Conservation (phyloP, 441 rosid species). For the Eutrema salsugineum region DNA sequence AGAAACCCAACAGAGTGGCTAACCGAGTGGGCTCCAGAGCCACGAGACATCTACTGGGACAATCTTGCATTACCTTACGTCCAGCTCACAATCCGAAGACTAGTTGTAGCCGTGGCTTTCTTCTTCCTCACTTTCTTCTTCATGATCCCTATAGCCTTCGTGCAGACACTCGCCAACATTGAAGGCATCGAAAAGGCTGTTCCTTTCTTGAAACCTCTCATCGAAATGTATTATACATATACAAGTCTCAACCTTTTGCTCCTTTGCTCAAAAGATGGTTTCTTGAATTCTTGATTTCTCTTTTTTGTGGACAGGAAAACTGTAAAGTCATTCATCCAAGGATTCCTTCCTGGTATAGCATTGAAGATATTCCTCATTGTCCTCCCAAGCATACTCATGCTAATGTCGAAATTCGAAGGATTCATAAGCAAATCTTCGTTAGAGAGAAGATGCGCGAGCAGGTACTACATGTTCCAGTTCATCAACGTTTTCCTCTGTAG, state of each 20-base stretch:
- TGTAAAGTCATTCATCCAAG: conserved; percentile 79
- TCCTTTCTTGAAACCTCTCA: conserved; percentile 66
- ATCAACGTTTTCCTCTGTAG: conserved; percentile 90
- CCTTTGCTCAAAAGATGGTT: neutral
- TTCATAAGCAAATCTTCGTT: conserved; percentile 62
- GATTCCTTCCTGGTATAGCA: conserved; percentile 93
- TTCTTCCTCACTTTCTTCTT: conserved; percentile 96
- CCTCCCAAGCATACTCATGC: conserved; percentile 82
- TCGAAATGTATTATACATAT: conserved; percentile 71
- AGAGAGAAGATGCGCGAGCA: conserved; percentile 85
- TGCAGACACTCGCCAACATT: conserved; percentile 91
- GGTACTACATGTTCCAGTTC: conserved; percentile 86
- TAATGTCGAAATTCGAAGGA: conserved; percentile 96
- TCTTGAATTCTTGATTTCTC: neutral
- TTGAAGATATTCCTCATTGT: conserved; percentile 86
- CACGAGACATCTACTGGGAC: conserved; percentile 85
- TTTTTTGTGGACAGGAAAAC: conserved; percentile 40
- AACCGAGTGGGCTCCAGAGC: conserved; percentile 98
- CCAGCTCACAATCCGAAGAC: conserved; percentile 70
- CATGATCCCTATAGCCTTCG: conserved; percentile 92
- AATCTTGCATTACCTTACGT: conserved; percentile 92
- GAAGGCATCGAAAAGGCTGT: conserved; percentile 80
- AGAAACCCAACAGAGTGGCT: conserved; percentile 88
- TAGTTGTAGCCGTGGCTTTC: conserved; percentile 64
- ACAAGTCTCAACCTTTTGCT: neutral